A percentile compares a stretch with the other conserved stretches of the same genome.
phyloP scores from a whole-genome alignment of 257 asterid genomes.

The Solanum corneliomulleri region DNA sequence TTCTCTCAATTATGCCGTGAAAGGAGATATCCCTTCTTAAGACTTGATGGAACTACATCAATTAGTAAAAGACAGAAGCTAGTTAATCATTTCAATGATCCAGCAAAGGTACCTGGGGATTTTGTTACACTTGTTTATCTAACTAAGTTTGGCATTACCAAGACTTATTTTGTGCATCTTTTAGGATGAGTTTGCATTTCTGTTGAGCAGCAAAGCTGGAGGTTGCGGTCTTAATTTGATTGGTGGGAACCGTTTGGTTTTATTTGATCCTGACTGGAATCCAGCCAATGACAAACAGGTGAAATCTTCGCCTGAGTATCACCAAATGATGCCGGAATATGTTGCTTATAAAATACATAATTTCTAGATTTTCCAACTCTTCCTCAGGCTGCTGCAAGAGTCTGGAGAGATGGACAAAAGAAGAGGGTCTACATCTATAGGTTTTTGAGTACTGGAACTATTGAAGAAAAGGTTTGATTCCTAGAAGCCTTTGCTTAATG shows the following conservation, averaged over 20 bases:
- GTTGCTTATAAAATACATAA: background rate
- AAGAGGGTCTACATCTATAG: constrained; percentile 95
- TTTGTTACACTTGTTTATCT: background rate
- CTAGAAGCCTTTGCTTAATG: background rate
- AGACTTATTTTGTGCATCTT: background rate
- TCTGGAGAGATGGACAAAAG: constrained; percentile 99
- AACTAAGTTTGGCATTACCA: background rate
- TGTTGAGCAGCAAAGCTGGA: constrained; percentile 98
- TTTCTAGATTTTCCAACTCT: background rate
- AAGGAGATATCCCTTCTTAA: constrained; percentile 87
- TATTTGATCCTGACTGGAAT: constrained; percentile 99
- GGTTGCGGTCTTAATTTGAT: constrained; percentile 97
- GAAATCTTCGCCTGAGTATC: background rate
- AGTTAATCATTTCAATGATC: constrained; percentile 84
- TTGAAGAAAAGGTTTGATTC: constrained; percentile 78
- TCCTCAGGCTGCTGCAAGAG: constrained; percentile 93
- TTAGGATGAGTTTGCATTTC: constrained; percentile 97
- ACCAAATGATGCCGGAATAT: background rate
- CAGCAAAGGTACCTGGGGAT: constrained; percentile 43
- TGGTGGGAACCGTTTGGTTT: constrained; percentile 90
- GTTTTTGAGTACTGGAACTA: constrained; percentile 91
- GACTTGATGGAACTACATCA: constrained; percentile 94
- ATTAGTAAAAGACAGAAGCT: constrained; percentile 91
- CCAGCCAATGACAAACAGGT: constrained; percentile 99
- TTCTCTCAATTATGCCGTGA: constrained; percentile 94